A percentile compares a stretch with the other conserved stretches of the same genome.
Evolutionary conservation across 768 basidiomycete species (phyloP).

Genomic region (Serendipita sp.): DNA sequence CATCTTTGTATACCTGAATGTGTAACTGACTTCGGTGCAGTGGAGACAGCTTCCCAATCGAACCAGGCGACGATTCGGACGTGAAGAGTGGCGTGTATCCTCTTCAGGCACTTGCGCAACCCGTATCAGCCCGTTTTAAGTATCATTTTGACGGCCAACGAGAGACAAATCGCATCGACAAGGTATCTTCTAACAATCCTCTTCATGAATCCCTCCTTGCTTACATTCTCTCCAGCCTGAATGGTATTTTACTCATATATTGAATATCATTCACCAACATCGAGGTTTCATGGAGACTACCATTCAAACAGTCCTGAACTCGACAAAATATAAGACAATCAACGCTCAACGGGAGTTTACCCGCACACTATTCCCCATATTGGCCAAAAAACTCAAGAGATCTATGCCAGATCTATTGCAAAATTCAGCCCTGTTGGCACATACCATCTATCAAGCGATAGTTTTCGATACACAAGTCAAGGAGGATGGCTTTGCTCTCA

Average conservation of each 20-base stretch:
- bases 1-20: background rate
- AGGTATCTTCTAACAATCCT: slow-evolving; percentile 31
- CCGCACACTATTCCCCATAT: slow-evolving; percentile 55
- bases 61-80: slow-evolving; percentile 13
- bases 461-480: slow-evolving; percentile 66
- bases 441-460: slow-evolving; percentile 87
- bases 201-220: background rate
- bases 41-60: background rate
- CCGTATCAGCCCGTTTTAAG: slow-evolving; percentile 75
- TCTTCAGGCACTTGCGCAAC: slow-evolving; percentile 66
- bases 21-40: background rate
- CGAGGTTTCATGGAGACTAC: slow-evolving; percentile 58
- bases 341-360: slow-evolving; percentile 81
- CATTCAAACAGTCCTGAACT: slow-evolving; percentile 51
- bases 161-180: slow-evolving; percentile 83
- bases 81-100: slow-evolving; percentile 56
- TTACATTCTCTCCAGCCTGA: slow-evolving; percentile 48
- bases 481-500: slow-evolving; percentile 55
- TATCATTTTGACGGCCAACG: slow-evolving; percentile 85
- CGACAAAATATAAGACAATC: slow-evolving; percentile 44
- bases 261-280: slow-evolving; percentile 79
- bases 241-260: slow-evolving; percentile 88
- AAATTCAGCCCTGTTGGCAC: slow-evolving; percentile 75
- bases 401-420: slow-evolving; percentile 58
- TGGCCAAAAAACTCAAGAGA: slow-evolving; percentile 57